Evolutionary conservation across 208 protist species (phyloP).

Genomic region (Endotrypanum monterogeii): DNA sequence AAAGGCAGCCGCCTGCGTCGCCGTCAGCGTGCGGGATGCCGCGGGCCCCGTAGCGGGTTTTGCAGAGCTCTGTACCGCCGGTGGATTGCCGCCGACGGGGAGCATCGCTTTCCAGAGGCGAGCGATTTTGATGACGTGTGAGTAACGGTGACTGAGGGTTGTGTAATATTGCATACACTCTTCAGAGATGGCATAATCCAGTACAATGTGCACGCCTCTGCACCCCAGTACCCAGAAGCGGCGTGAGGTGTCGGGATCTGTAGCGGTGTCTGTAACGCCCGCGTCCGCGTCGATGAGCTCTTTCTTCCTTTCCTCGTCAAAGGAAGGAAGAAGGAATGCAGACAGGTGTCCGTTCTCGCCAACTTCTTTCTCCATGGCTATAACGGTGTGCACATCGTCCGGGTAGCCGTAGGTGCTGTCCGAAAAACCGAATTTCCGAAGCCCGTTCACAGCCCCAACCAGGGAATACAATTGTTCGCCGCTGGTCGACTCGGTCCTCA

Average conservation of each 20-base stretch:
- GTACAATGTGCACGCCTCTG: constrained; percentile 54
- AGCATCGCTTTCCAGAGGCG: constrained; percentile 29
- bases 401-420: constrained; percentile 38
- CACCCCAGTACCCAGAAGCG: constrained; percentile 63
- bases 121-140: constrained; percentile 36
- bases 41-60: too few species aligned
- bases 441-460: constrained; percentile 47
- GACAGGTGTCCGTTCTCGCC: constrained; percentile 58
- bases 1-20: constrained; percentile 19
- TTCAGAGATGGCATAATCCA: constrained; percentile 52
- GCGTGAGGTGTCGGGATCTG: neutral
- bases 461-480: constrained; percentile 1
- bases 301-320: neutral
- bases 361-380: constrained; percentile 59
- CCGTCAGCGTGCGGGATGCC: neutral
- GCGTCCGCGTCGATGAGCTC: neutral
- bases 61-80: neutral
- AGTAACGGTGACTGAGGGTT: constrained; percentile 25
- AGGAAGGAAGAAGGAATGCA: constrained; percentile 33
- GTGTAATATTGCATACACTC: constrained; percentile 14
- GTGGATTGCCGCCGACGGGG: neutral
- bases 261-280: neutral
- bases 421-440: constrained; percentile 68
- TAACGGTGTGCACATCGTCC: constrained; percentile 28
- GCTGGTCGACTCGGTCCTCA: neutral